Conservation (phyloP, 2,329 filamentous ascomycete species). For the Fusarium bulbicola region DNA sequence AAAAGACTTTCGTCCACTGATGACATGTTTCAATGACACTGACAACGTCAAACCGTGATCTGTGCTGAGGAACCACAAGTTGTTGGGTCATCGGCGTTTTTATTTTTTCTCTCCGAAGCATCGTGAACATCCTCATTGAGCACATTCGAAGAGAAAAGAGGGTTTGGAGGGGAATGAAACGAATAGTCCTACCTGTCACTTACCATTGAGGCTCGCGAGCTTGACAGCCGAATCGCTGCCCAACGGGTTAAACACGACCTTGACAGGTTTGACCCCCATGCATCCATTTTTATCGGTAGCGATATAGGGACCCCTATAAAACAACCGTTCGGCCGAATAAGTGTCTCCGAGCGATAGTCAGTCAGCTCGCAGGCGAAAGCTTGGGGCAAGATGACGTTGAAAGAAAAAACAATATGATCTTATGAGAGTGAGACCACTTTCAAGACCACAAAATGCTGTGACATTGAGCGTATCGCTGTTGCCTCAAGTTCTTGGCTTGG, state of each 20-base stretch:
- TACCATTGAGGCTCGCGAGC: conserved; percentile 9
- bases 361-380: conserved; percentile 6
- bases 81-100: conserved; percentile 16
- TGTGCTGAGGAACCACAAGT: conserved; percentile 24
- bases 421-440: conserved; percentile 15
- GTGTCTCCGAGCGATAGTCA: conserved; percentile 18
- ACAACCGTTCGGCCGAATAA: conserved; percentile 33
- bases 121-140: conserved; percentile 32
- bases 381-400: conserved; percentile 30
- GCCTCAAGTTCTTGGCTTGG: conserved; percentile 3
- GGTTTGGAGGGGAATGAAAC: conserved; percentile 7
- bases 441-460: conserved; percentile 1
- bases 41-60: neutral
- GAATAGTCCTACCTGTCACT: conserved; percentile 20
- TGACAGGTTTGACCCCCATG: conserved; percentile 18
- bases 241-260: conserved; percentile 24
- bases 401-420: conserved; percentile 1
- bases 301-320: conserved; percentile 26
- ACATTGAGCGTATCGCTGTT: conserved; percentile 26
- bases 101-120: conserved; percentile 20
- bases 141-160: conserved; percentile 3
- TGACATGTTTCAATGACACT: conserved; percentile 7
- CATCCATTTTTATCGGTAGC: conserved; percentile 18
- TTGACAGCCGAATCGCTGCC: conserved; percentile 14
- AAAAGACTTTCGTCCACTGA: conserved; percentile 6